A percentile compares a stretch with the other conserved stretches of the same genome.
Conservation (phyloP, 139 green algal species). For the Spirogloea muscicola region DNA sequence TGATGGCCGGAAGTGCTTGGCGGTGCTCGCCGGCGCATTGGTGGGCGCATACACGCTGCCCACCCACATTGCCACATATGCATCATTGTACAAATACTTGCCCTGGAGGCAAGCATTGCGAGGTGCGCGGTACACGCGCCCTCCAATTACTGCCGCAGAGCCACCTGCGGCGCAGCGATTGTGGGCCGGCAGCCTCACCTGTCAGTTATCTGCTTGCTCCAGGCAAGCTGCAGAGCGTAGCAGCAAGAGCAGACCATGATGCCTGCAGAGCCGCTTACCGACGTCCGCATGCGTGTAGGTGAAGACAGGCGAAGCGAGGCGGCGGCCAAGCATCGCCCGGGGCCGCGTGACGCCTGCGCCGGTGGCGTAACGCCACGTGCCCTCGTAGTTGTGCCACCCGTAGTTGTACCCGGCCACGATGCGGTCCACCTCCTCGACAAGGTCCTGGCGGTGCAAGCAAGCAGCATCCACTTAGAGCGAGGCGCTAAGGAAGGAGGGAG, state of each 20-base stretch:
- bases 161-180: no score
- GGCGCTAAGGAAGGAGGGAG: neutral
- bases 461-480: no score
- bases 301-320: slow-evolving; percentile 10
- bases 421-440: slow-evolving; percentile 19
- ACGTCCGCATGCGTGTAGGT: no score
- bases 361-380: neutral
- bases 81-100: slow-evolving; percentile 25
- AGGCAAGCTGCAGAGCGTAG: no score
- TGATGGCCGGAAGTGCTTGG: neutral
- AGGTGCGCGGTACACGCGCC: slow-evolving; percentile 7
- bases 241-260: no score
- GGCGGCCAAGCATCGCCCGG: neutral
- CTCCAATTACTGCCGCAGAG: slow-evolving; percentile 1
- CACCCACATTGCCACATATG: slow-evolving; percentile 8
- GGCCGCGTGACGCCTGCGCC: neutral
- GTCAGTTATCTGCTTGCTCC: no score
- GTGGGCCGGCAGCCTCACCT: no score
- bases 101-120: slow-evolving; percentile 12
- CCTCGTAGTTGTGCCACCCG: slow-evolving; percentile 26
- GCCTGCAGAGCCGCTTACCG: no score
- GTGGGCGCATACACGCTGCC: neutral
- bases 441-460: no score
- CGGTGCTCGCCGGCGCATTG: neutral
- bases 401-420: slow-evolving; percentile 12